Conservation (phyloP, 2,329 filamentous ascomycete species). For the Alternaria novae-zelandiae region DNA sequence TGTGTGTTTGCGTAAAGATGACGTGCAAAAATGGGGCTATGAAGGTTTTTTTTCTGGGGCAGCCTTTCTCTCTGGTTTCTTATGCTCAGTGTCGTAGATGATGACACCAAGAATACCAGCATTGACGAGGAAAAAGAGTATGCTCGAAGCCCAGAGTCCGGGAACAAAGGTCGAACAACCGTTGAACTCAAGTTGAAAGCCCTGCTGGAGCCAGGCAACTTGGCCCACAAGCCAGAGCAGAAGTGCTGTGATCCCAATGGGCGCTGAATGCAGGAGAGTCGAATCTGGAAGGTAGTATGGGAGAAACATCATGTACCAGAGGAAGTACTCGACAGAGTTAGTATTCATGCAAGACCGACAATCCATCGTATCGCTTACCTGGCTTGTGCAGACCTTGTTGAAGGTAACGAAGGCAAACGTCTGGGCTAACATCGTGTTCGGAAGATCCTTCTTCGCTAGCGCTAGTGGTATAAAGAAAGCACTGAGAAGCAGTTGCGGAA, state of each 20-base stretch:
- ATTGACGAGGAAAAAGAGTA: conserved; percentile 85
- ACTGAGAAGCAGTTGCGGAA: conserved; percentile 85
- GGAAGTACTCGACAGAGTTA: conserved; percentile 74
- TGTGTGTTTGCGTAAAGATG: not conserved
- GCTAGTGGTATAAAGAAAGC: conserved; percentile 76
- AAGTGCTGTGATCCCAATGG: conserved; percentile 69
- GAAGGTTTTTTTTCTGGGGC: not conserved
- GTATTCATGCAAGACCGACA: not conserved
- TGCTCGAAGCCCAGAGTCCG: conserved; percentile 76
- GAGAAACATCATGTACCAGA: conserved; percentile 96
- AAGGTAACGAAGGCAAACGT: conserved; percentile 97
- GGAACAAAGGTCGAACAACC: conserved; percentile 85
- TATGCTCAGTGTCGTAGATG: conserved; percentile 63
- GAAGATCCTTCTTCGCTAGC: conserved; percentile 80
- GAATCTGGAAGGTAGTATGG: conserved; percentile 88
- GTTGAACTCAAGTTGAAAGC: conserved; percentile 61
- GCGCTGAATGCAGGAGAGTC: conserved; percentile 67
- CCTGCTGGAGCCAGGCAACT: conserved; percentile 60
- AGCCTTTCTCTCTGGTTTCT: not conserved
- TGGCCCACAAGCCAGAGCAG: conserved; percentile 78
- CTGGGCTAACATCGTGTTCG: conserved; percentile 87
- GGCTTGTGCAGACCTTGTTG: conserved; percentile 98
- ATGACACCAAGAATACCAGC: conserved; percentile 86
- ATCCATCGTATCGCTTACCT: conserved; percentile 64
- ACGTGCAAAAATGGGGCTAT: not conserved